These are phyloP conservation scores for Tulasnella sp. DNA, from an alignment of 768 basidiomycete species.

Conservation along the genomic window DNA sequence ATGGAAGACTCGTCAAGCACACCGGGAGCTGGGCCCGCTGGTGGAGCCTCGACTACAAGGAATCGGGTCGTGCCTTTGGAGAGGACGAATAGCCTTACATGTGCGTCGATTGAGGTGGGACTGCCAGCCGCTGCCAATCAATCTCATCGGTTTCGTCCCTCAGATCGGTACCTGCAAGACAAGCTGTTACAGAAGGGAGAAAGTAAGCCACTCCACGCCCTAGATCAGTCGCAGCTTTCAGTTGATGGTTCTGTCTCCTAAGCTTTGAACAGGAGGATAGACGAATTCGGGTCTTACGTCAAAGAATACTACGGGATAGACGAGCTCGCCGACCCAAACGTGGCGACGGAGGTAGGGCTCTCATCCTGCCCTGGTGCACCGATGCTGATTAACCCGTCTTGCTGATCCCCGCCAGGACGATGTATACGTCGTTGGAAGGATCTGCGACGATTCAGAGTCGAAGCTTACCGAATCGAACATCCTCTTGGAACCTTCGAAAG, in stretches of 20 bases:
- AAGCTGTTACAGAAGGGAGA: slow-evolving; percentile 82
- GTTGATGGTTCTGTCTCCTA: neutral
- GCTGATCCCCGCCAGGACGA: slow-evolving; percentile 52
- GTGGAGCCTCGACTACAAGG: slow-evolving; percentile 37
- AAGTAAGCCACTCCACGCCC: slow-evolving; percentile 51
- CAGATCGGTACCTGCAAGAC: slow-evolving; percentile 95
- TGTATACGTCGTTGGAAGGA: slow-evolving; percentile 71
- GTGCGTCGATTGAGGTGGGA: slow-evolving; percentile 17
- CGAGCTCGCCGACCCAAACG: slow-evolving; percentile 79
- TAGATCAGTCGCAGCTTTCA: neutral
- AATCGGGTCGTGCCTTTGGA: slow-evolving; percentile 40
- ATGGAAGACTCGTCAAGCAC: slow-evolving; percentile 35
- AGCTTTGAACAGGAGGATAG: slow-evolving; percentile 88
- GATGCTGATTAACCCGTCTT: neutral
- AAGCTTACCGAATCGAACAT: slow-evolving; percentile 79
- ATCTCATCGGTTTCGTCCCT: neutral
- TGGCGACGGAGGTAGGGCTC: slow-evolving; percentile 54
- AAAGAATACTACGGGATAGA: slow-evolving; percentile 66
- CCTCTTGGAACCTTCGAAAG: slow-evolving; percentile 81
- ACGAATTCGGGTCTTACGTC: slow-evolving; percentile 78
- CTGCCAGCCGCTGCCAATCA: neutral
- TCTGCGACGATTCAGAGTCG: slow-evolving; percentile 68
- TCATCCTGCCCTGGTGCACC: neutral
- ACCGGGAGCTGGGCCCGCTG: slow-evolving; percentile 27
- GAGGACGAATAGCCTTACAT: slow-evolving; percentile 41